Base-by-base conservation (phyloP, 2,329 filamentous ascomycete species). In the Alternaria arbusti region DNA sequence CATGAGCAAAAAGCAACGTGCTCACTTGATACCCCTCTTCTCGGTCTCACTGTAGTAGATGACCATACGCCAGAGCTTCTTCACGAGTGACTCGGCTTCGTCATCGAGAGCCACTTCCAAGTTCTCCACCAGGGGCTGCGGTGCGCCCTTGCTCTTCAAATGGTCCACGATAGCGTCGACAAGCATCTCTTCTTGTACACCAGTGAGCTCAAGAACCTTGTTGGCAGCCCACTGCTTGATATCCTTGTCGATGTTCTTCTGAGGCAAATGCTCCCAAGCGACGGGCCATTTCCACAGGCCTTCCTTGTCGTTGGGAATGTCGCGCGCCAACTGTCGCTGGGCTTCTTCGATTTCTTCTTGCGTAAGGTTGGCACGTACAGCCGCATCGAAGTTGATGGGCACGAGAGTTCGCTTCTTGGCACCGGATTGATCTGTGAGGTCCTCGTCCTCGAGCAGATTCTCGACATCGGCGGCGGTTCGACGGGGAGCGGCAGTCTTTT, bases 11-110 rank as follows among this genome's bases (percentile, higher is more conserved):
- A 46, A 22, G 46, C 32, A 25, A 40, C 30, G 26, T 30, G 15
- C 52, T 66, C 69, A 79, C 61, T 78, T 79, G 63, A 97, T 84
- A 2, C 94, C 94, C 67, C 94, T 86, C 84, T 96, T 97, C 86
- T 97, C 95, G 75, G 91, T 92, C 81, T 98, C 95, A 6, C 93
- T 96, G 75, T 95, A 97, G 88, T 97, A 98, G 74, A 98, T 97
- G 61, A 97, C 90, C 93, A 98, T 97, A 54, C 95, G 89, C 96
- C 96, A 99, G 36, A 99, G 87, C 83, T 97, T 98, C 87, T 93
- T 96, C 54, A 98, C 94, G 70, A 99, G 83, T 25, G 92, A 90
- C 80, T 97, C 94, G 11, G 94, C 94, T 77, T 98, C 96, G 75
- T 99, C 96, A 76, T 97, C 96, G 66, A 99, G 85, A 46, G 93